phyloP scores from a whole-genome alignment of 1,139 yeast species.

The Torulaspora globosa region DNA sequence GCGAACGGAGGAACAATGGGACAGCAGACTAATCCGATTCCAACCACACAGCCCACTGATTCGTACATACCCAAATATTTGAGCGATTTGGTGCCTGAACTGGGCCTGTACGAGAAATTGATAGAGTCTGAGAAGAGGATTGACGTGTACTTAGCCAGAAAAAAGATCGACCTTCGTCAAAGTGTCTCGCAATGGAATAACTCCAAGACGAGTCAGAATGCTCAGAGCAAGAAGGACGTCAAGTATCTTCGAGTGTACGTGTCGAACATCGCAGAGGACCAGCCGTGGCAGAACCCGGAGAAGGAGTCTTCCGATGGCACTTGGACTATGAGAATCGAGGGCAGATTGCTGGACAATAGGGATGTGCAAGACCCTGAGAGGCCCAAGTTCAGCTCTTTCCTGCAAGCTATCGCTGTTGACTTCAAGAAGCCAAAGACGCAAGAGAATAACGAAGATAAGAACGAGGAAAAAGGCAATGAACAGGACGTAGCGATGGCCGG shows the following conservation, averaged over 20 bases:
- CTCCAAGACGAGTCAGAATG: slow-evolving; percentile 31
- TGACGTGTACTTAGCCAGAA: slow-evolving; percentile 77
- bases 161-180: slow-evolving; percentile 82
- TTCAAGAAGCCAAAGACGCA: slow-evolving; percentile 44
- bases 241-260: slow-evolving; percentile 72
- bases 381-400: slow-evolving; percentile 69
- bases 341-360: slow-evolving; percentile 57
- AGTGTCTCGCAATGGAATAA: slow-evolving; percentile 42
- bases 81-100: slow-evolving; percentile 65
- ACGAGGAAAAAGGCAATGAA: slow-evolving; percentile 14
- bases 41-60: slow-evolving; percentile 56
- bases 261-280: slow-evolving; percentile 78
- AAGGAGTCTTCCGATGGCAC: slow-evolving; percentile 32
- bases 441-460: slow-evolving; percentile 36
- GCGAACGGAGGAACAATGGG: slow-evolving; percentile 7
- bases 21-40: slow-evolving; percentile 30
- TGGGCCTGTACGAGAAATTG: slow-evolving; percentile 62
- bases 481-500: slow-evolving; percentile 30
- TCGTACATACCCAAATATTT: slow-evolving; percentile 59
- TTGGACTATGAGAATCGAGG: slow-evolving; percentile 90
- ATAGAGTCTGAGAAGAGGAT: slow-evolving; percentile 74
- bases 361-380: slow-evolving; percentile 42
- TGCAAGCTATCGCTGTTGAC: slow-evolving; percentile 82
- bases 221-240: slow-evolving; percentile 42
- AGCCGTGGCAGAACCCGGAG: slow-evolving; percentile 78